These are phyloP conservation scores for Cordyceps cicadae DNA, from an alignment of 2,329 filamentous ascomycete species.

Conservation along the genomic window DNA sequence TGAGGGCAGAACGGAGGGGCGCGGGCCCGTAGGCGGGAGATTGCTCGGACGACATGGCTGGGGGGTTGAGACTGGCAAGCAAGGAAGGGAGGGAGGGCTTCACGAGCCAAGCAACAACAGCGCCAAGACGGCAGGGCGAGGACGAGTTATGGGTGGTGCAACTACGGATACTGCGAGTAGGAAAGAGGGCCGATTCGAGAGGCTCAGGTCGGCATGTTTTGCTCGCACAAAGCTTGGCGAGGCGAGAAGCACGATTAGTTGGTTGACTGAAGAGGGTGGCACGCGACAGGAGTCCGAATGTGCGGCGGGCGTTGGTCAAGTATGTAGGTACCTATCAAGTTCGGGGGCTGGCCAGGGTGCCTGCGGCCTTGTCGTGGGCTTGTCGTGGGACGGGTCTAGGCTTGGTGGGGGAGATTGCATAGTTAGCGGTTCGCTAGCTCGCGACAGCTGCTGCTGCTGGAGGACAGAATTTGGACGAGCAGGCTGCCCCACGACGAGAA, in stretches of 20 bases:
- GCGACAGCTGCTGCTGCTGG: not conserved
- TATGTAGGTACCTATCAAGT: too few species aligned
- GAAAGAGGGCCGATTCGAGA: not conserved
- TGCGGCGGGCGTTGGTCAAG: not conserved
- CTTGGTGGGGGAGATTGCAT: not conserved
- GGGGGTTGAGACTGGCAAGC: not conserved
- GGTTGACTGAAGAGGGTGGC: not conserved
- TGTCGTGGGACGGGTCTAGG: not conserved
- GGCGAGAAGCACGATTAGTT: slow-evolving; percentile 1
- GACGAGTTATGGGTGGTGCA: slow-evolving; percentile 15
- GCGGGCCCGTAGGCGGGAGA: slow-evolving; percentile 11
- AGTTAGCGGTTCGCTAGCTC: not conserved
- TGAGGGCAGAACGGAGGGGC: slow-evolving; percentile 36
- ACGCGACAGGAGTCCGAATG: slow-evolving; percentile 9
- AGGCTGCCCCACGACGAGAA: not conserved
- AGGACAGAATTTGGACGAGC: not conserved
- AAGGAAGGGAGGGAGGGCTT: not conserved
- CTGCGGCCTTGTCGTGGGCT: not conserved
- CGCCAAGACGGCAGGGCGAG: slow-evolving; percentile 16
- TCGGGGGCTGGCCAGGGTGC: not conserved
- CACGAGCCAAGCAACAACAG: slow-evolving; percentile 10
- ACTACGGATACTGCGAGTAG: not conserved
- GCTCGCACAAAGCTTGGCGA: not conserved
- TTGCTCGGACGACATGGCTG: slow-evolving; percentile 7
- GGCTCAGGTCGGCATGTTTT: not conserved